These are phyloP conservation scores for Pichia phayaonensis DNA, from an alignment of 805 yeast genomes.

Conservation along the genomic window DNA sequence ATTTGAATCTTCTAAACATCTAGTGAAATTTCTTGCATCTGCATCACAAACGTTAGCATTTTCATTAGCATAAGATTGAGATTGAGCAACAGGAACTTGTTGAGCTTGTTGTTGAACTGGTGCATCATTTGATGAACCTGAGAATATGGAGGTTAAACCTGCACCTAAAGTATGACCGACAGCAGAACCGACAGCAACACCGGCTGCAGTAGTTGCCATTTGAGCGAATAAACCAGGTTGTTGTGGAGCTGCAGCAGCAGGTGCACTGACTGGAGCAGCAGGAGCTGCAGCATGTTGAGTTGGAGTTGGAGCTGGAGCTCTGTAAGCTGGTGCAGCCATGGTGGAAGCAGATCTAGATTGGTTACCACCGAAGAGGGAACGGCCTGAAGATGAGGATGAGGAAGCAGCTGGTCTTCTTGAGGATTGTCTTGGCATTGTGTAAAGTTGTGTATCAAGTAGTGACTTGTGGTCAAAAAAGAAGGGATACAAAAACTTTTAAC, in stretches of 20 bases:
- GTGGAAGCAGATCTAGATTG: conserved; percentile 71
- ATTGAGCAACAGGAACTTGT: conserved; percentile 24
- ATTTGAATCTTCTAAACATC: conserved; percentile 85
- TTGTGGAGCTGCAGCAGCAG: conserved; percentile 39
- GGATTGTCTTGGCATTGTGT: conserved; percentile 29
- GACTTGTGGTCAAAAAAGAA: neutral
- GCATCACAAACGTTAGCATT: conserved; percentile 67
- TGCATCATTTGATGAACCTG: conserved; percentile 49
- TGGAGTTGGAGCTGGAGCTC: conserved; percentile 41
- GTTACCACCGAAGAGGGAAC: conserved; percentile 17
- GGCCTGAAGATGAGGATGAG: conserved; percentile 21
- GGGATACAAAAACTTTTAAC: neutral
- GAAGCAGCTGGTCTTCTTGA: conserved; percentile 39
- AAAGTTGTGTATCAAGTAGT: neutral
- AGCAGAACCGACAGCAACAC: conserved; percentile 98
- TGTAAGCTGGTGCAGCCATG: conserved; percentile 50
- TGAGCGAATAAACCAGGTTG: conserved; percentile 90
- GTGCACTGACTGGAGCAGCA: conserved; percentile 30
- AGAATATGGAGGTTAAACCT: conserved; percentile 83
- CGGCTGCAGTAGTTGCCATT: conserved; percentile 99
- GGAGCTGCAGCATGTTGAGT: conserved; percentile 38
- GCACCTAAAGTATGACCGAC: conserved; percentile 96
- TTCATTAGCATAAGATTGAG: conserved; percentile 27
- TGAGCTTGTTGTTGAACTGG: conserved; percentile 34
- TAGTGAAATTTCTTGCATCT: conserved; percentile 92